Evolutionary conservation across 176 grass and related monocot genomes (phyloP).

Genomic region (Hsuehochloa calcarea): DNA sequence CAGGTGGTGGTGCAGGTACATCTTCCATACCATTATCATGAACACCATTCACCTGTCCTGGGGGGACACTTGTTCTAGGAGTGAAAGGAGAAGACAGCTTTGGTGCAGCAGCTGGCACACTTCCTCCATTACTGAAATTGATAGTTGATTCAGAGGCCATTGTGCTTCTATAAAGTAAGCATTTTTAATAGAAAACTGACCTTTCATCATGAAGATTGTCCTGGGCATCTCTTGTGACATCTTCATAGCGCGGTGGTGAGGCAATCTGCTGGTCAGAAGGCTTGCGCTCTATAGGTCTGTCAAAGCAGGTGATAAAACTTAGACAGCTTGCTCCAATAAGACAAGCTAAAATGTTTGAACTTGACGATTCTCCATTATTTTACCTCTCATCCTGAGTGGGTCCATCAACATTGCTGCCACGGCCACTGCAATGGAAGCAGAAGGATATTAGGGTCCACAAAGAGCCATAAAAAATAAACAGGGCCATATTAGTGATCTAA

Average conservation of each 20-base stretch:
- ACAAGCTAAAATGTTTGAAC: conserved; percentile 10
- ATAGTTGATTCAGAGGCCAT: conserved; percentile 23
- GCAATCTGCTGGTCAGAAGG: conserved; percentile 70
- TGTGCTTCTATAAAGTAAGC: conserved; percentile 9
- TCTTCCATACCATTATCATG: conserved; percentile 33
- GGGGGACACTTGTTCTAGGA: conserved; percentile 23
- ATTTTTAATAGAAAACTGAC: conserved; percentile 30
- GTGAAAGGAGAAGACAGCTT: conserved; percentile 39
- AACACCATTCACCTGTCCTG: conserved; percentile 33
- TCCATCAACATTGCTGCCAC: conserved; percentile 56
- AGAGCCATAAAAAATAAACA: not conserved
- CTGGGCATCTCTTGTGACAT: conserved; percentile 54
- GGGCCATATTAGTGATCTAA: not conserved
- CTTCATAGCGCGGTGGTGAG: conserved; percentile 84
- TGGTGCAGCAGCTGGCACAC: conserved; percentile 35
- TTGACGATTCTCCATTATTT: conserved; percentile 10
- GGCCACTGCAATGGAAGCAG: conserved; percentile 51
- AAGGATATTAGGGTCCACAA: conserved; percentile 15
- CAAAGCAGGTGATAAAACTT: not conserved
- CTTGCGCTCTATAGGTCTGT: conserved; percentile 68
- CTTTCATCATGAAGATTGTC: conserved; percentile 53
- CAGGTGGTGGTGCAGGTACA: conserved; percentile 40
- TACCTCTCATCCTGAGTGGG: conserved; percentile 78
- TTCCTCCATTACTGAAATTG: conserved; percentile 67
- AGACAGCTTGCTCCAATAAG: conserved; percentile 14